Percentiles rank a stretch among this genome's conserved stretches.
Conservation (phyloP, 2,329 filamentous ascomycete genomes). For the Calonectria pteridis region DNA sequence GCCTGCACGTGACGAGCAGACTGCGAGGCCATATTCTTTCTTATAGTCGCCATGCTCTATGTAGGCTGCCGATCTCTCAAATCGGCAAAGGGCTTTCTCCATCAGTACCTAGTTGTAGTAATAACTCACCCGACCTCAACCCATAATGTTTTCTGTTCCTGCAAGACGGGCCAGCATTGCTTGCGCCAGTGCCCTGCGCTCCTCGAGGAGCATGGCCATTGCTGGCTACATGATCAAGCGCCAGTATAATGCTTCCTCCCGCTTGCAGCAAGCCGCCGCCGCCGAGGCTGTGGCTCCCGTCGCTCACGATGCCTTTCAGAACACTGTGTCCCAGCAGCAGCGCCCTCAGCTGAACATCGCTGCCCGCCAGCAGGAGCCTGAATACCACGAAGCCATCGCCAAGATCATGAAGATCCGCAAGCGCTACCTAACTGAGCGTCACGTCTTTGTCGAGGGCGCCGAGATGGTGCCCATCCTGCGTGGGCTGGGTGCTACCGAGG, state of each 20-base stretch:
- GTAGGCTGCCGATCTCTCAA: constrained; percentile 1
- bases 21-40: constrained; percentile 7
- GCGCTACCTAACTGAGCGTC: constrained; percentile 34
- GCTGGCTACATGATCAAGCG: constrained; percentile 6
- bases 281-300: constrained; percentile 10
- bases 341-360: constrained; percentile 11
- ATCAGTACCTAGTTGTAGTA: constrained; percentile 18
- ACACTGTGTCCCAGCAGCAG: not conserved
- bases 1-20: not conserved
- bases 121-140: constrained; percentile 7
- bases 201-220: constrained; percentile 9
- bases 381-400: constrained; percentile 38
- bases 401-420: constrained; percentile 38
- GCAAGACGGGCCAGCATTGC: constrained; percentile 15
- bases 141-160: constrained; percentile 20
- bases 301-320: constrained; percentile 10
- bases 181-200: constrained; percentile 8
- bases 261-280: not conserved
- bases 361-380: constrained; percentile 21
- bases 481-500: constrained; percentile 41
- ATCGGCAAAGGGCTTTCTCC: constrained; percentile 6
- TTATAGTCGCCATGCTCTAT: constrained; percentile 8
- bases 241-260: constrained; percentile 17
- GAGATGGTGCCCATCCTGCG: constrained; percentile 40
- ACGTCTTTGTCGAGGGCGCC: constrained; percentile 41